A percentile compares a stretch with the other conserved stretches of the same genome.
phyloP scores from a whole-genome alignment of 1,284 basidiomycete species.

The Apiotrichum brassicae region DNA sequence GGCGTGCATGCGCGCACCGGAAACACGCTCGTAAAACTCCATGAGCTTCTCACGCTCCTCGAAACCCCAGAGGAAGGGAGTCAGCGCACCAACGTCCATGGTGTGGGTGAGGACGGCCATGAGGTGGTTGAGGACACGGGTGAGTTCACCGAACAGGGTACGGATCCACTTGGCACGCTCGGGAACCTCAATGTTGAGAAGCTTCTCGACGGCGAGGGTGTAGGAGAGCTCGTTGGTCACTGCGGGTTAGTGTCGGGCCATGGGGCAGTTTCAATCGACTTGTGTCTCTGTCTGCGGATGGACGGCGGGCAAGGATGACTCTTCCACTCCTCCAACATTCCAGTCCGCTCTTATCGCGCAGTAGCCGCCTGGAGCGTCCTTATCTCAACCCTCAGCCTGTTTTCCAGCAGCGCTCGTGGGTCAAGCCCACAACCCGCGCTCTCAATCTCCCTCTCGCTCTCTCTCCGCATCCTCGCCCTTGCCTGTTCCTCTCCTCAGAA shows the following conservation, averaged over 20 bases:
- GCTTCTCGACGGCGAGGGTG: slow-evolving; percentile 94
- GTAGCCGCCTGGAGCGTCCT: no score
- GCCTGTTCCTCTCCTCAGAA: not conserved
- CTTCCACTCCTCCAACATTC: no score
- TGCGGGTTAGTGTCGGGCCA: slow-evolving; percentile 13
- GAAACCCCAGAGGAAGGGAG: slow-evolving; percentile 99
- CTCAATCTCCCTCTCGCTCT: not conserved
- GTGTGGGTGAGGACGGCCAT: slow-evolving; percentile 84
- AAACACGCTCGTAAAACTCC: slow-evolving; percentile 99
- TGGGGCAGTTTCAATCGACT: no score
- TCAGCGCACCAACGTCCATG: slow-evolving; percentile 86
- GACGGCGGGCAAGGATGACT: no score
- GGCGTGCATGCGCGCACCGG: slow-evolving; percentile 91
- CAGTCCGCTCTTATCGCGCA: no score
- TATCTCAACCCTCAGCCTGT: no score
- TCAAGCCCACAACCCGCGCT: not conserved
- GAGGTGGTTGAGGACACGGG: slow-evolving; percentile 90
- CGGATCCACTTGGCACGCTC: slow-evolving; percentile 98
- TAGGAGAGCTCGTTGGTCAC: slow-evolving; percentile 98
- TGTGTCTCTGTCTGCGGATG: no score
- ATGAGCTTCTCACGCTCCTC: slow-evolving; percentile 99
- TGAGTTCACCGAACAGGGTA: slow-evolving; percentile 95
- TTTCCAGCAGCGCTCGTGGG: no score
- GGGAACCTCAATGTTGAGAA: slow-evolving; percentile 98
- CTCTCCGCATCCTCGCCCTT: not conserved